Percentiles rank a stretch among this genome's conserved stretches.
phyloP scores from a whole-genome alignment of 805 yeast species.

The Yarrowia porcina region DNA sequence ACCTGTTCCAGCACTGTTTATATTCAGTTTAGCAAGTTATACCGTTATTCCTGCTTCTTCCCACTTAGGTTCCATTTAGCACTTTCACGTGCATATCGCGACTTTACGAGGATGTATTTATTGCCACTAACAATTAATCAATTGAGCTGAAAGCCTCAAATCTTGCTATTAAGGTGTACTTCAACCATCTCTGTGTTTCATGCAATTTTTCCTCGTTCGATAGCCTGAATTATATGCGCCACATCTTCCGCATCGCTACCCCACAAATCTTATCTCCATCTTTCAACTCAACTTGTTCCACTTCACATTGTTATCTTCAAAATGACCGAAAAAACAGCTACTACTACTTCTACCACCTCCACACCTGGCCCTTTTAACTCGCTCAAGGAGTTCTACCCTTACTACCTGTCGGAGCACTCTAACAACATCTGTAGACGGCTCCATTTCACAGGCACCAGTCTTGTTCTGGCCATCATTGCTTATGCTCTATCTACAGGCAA shows the following conservation, averaged over 20 bases:
- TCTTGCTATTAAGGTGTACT: no score
- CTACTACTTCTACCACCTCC: background rate
- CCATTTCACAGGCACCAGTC: slow-evolving; percentile 2
- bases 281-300: background rate
- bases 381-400: slow-evolving; percentile 6
- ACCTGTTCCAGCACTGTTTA: no score
- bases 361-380: background rate
- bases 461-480: background rate
- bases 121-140: no score
- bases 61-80: background rate
- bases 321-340: background rate
- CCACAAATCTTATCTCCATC: background rate
- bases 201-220: no score
- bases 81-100: background rate
- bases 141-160: no score
- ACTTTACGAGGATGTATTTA: no score
- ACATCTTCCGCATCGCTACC: background rate
- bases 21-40: no score
- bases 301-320: background rate
- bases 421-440: slow-evolving; percentile 13
- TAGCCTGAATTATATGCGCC: no score
- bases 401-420: slow-evolving; percentile 12
- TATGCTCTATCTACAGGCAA: background rate
- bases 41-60: no score
- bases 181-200: no score